These are phyloP conservation scores for Exidia glandulosa DNA, from an alignment of 768 basidiomycete species.

Conservation along the genomic window DNA sequence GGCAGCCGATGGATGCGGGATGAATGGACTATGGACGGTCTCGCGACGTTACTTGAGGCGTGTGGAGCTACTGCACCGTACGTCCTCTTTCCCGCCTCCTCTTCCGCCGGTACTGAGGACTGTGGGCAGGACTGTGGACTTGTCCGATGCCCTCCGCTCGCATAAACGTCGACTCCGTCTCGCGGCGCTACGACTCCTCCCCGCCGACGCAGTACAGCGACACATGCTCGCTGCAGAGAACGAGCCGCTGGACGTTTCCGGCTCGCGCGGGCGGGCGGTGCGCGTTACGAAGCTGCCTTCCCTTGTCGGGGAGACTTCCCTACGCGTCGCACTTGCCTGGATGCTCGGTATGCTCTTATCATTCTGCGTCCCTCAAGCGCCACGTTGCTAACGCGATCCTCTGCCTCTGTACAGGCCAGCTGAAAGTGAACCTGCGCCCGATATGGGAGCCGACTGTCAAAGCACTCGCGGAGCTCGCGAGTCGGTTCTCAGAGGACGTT, in stretches of 20 bases:
- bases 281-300: slow-evolving; percentile 30
- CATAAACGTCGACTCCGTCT: slow-evolving; percentile 60
- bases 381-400: no score
- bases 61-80: no score
- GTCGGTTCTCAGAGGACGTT: slow-evolving; percentile 53
- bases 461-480: slow-evolving; percentile 43
- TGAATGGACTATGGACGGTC: no score
- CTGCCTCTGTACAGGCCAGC: slow-evolving; percentile 47
- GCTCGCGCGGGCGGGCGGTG: slow-evolving; percentile 76
- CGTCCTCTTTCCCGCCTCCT: no score
- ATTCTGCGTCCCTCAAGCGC: background rate
- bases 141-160: no score
- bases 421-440: slow-evolving; percentile 89
- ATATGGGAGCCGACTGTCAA: slow-evolving; percentile 75
- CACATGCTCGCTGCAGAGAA: slow-evolving; percentile 49
- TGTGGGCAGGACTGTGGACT: no score
- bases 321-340: background rate
- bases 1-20: no score
- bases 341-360: background rate
- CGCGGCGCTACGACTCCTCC: slow-evolving; percentile 51
- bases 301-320: slow-evolving; percentile 44
- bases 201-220: slow-evolving; percentile 19
- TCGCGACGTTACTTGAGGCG: no score
- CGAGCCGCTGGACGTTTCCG: slow-evolving; percentile 63
- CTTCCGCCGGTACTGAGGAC: no score